Base-by-base conservation (phyloP, 148 eudicot species). In the Diospyros kaki region DNA sequence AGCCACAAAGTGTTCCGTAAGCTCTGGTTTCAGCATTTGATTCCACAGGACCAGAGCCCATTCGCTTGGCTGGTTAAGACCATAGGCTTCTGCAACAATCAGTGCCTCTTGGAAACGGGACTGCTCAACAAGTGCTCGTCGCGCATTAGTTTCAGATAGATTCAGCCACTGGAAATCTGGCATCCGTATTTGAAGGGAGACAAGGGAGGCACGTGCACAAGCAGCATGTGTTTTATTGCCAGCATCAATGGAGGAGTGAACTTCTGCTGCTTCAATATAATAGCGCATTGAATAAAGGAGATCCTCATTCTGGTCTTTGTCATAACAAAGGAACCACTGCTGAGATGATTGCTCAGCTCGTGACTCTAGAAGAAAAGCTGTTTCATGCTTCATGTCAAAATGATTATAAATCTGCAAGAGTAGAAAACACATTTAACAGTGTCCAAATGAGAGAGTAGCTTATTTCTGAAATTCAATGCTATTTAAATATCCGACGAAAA, bases 31-130 rank as follows among this genome's bases (percentile, higher is more conserved):
- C 50, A 89, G 86, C 97, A 95, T 95, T 79, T 88, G 97, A 72
- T 89, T 89, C 99, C 99, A 95, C 61, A 95, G 86, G 38, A 93
- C 99, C 10, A 89, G 87, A 51, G 97, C 94, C 99, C 99, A 95
- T 73, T 95, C 99, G 76, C 97, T 86, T 10, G 99, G 94, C 69
- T 93, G 97, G 85, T 95, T 95, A 45, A 95, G 90, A 64, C 84
- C 84, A 79, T 95, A 95, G 58, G 99, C 97, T 84, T 95, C 99
- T 4, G 99, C 99, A 54, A 95, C 96, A 77, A 95, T 92, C 40
- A 95, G 81, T 45, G 99, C 99, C 75, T 95, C 99, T 76, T 90
- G 99, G 78, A 95, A 95, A 66, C 91, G 89, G 64, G 96, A 88
- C 80, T 95, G 99, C 56, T 90, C 94, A 52, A 89, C 97, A 9